Evolutionary conservation across 495 filamentous ascomycete genomes (phyloP), one percentile per base, ranked within the genome.

Genomic region (Annulohypoxylon stygium): DNA sequence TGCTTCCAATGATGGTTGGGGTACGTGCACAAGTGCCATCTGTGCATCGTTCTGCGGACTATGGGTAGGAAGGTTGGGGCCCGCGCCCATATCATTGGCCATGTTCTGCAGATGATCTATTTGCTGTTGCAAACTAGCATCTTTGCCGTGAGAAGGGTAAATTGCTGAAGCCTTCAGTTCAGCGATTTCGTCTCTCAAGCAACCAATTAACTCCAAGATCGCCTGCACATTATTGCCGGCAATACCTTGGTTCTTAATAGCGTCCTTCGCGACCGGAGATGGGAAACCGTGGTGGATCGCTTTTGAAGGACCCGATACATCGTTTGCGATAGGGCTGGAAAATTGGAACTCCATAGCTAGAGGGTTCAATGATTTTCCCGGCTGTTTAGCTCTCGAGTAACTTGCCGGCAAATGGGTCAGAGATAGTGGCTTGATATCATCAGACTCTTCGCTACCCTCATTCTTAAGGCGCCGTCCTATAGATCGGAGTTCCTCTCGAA

Each of bases 321-420:
- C 48, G 7, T 4, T n/a, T 12, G 5, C 30, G 12, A 11, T 10
- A 4, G 9, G n/a, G 16, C 58, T 14, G n/a, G 66, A 12, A 14
- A 18, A 25, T 36, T 43, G 63, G 36, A 78, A 78, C 34, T 78
- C 76, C 7, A 64, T 26, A 10, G 76, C 76, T 37, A 25, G 11
- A 1, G 76, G 76, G 59, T 78, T 78, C 65, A 78, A 26, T 3
- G 48, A 55, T 39, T 55, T 39, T 58, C 58, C 25, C 58, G 41
- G 23, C 12, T 51, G 64, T 20, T 65, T 41, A 7, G 33, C 53
- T 26, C 45, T 33, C 6, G 36, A 62, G 23, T 26, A 11, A 58
- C 45, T 18, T 6, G n/a, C 12, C 4, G 43, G 16, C 6, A 16
- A 4, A 7, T 20, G 16, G n/a, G n/a, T 2, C 4, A 47, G n/a